These are phyloP conservation scores for Umbelopsis isabellina DNA, from an alignment of 192 early-diverging fungal species.

Conservation along the genomic window DNA sequence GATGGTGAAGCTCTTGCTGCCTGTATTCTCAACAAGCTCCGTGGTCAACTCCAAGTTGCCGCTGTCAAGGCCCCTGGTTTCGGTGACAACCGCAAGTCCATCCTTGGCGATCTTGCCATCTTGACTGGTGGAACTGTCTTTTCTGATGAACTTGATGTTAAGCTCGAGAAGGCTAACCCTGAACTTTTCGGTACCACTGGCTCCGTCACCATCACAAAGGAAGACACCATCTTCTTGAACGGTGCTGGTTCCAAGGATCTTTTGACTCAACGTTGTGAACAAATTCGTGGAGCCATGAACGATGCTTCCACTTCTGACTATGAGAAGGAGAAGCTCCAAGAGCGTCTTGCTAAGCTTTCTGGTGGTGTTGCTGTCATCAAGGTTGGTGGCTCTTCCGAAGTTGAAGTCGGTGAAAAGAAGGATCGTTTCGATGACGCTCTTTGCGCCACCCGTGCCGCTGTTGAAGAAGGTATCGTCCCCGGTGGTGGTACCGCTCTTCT, in stretches of 20 bases:
- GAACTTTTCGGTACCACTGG: conserved; percentile 92
- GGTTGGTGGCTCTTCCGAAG: conserved; percentile 97
- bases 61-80: conserved; percentile 99
- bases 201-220: conserved; percentile 94
- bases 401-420: conserved; percentile 99
- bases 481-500: conserved; percentile 97
- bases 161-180: conserved; percentile 92
- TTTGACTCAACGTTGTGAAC: conserved; percentile 93
- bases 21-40: conserved; percentile 99
- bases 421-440: conserved; percentile 98
- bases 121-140: conserved; percentile 97
- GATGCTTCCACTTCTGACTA: conserved; percentile 87
- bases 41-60: conserved; percentile 95
- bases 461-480: conserved; percentile 99
- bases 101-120: conserved; percentile 95
- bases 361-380: conserved; percentile 99
- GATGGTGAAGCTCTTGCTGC: conserved; percentile 99
- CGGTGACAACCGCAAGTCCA: conserved; percentile 99
- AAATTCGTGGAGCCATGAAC: conserved; percentile 91
- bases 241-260: conserved; percentile 90
- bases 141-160: conserved; percentile 94
- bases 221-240: conserved; percentile 98
- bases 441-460: conserved; percentile 98
- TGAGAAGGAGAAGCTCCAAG: conserved; percentile 99
- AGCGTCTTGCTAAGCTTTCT: conserved; percentile 97